Percentiles rank a stretch among this genome's conserved stretches.
These are phyloP conservation scores for Rhizophagus clarus DNA, from an alignment of 192 early-diverging fungal genomes.

Conservation along the genomic window DNA sequence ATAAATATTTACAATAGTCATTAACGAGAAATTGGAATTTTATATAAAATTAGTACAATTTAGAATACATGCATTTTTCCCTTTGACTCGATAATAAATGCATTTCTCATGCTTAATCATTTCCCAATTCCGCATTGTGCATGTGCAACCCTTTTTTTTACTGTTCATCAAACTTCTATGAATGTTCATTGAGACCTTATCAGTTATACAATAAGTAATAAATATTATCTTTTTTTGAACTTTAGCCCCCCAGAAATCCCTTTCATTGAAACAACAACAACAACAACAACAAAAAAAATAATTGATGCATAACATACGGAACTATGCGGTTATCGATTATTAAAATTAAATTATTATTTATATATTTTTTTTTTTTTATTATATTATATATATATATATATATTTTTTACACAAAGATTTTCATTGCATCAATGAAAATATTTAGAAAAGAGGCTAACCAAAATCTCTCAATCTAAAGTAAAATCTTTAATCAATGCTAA, in stretches of 20 bases:
- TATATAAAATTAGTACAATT: background rate
- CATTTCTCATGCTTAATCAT: too few species aligned
- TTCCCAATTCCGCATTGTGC: background rate
- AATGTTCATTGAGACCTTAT: too few species aligned
- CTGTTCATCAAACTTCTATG: background rate
- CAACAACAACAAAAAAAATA: background rate
- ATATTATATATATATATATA: background rate
- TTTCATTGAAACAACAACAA: background rate
- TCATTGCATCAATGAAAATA: background rate
- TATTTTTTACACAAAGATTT: slow-evolving; percentile 1
- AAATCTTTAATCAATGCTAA: background rate
- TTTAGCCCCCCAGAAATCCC: background rate
- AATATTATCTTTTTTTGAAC: background rate
- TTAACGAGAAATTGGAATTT: background rate
- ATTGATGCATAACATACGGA: background rate
- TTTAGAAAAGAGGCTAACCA: background rate
- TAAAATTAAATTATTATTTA: too few species aligned
- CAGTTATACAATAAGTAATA: background rate
- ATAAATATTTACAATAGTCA: background rate
- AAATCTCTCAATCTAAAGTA: background rate
- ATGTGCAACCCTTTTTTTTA: background rate
- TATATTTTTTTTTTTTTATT: too few species aligned
- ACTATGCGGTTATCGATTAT: background rate
- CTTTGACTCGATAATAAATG: too few species aligned
- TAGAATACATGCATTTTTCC: background rate